phyloP scores from a whole-genome alignment of 306 rosid species.

The Rubus parviflorus region DNA sequence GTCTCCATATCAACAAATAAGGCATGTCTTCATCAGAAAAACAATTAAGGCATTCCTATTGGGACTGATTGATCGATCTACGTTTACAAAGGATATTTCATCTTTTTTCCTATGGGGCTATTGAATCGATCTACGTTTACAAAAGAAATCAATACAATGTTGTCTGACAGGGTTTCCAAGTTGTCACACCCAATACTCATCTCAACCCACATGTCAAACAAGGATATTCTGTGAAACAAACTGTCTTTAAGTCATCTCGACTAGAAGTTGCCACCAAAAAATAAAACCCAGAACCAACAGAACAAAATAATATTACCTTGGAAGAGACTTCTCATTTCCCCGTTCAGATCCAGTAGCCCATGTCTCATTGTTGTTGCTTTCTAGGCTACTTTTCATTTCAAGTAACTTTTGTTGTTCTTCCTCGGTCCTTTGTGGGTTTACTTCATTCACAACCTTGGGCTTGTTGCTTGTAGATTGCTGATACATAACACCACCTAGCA shows the following conservation, averaged over 20 bases:
- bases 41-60: background rate
- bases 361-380: constrained; percentile 24
- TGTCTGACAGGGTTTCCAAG: background rate
- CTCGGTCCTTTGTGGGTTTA: constrained; percentile 31
- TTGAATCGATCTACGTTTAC: background rate
- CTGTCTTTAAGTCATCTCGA: background rate
- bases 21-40: background rate
- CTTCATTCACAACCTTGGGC: constrained; percentile 50
- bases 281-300: background rate
- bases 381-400: constrained; percentile 51
- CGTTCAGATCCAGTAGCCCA: constrained; percentile 36
- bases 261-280: background rate
- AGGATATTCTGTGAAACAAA: background rate
- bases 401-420: constrained; percentile 62
- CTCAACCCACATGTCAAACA: constrained; percentile 12
- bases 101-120: background rate
- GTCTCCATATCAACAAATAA: background rate
- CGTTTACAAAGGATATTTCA: constrained; percentile 1
- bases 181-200: background rate
- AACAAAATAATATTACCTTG: background rate
- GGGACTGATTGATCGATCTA: background rate
- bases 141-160: background rate
- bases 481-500: constrained; percentile 68
- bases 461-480: constrained; percentile 69
- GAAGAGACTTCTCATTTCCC: constrained; percentile 22